Evolutionary conservation across 192 early-diverging fungal genomes (phyloP), one percentile per base, ranked within the genome.

Genomic region (Allomyces macrogynus): DNA sequence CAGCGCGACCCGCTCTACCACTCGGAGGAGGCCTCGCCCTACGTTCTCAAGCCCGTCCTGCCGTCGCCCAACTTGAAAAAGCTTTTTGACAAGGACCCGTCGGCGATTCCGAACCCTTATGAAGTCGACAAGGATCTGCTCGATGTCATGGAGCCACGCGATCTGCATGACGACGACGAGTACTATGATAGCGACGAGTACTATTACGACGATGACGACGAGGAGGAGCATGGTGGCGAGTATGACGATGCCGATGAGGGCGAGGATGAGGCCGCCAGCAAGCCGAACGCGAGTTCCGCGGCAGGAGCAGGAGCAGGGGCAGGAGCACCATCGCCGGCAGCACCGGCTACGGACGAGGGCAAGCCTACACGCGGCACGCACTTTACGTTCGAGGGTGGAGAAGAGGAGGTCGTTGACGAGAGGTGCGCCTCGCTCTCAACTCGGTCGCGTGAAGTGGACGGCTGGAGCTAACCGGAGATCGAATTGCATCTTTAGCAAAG

Each of bases 1-100:
- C 92, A 95, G 74, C 79, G 89, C 65, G 95, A 99, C 75, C 91
- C 93, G 44, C 77, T 85, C 62, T 83, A 91, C 60, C 86, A 87
- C 25, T 92, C 96, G 69, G 79, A 86, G 24, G 82, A 83, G 22
- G 80, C 86, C 10, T 83, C 86, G 5, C 77, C 82, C 60, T 79
- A 83, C 65, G 93, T 99, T 10, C 79, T 99, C 40, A 81, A 87
- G 57, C 83, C 89, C 64, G 78, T 89, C 1, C 73, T 87, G 25
- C 85, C 86, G 22, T 77, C 75, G 25, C 65, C 79, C 60, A 63
- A 63, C 25, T 7, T 40, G 23, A 24, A 24, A 61, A 61, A 61
- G 23, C 24, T 61, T 9, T 61, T 61, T 9, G 23, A 61, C 8
- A 40, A 40, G 32, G 32, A 40, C 32, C 32, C 32, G 4, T 40